phyloP scores from a whole-genome alignment of 768 basidiomycete species.

The Lenzites betulinus region DNA sequence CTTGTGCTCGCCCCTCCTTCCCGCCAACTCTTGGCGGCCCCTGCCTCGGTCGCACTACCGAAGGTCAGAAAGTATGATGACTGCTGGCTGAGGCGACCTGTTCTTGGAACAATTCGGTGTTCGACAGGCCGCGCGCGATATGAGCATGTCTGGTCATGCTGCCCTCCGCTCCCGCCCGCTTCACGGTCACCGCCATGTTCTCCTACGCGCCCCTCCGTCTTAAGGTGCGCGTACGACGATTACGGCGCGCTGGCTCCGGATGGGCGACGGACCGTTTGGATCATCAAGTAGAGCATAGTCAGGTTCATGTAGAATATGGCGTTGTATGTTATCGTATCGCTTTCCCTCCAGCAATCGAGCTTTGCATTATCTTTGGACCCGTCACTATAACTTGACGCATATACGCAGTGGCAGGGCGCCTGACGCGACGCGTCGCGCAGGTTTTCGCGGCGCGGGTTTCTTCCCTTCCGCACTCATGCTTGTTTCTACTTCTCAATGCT shows the following conservation, averaged over 20 bases:
- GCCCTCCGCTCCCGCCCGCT: neutral
- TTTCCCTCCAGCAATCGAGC: constrained; percentile 3
- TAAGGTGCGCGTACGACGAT: no score
- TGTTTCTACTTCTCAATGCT: constrained; percentile 1
- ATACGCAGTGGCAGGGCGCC: no score
- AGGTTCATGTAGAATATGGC: neutral
- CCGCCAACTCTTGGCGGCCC: constrained; percentile 4
- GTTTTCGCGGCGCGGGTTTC: neutral
- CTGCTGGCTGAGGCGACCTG: constrained; percentile 19
- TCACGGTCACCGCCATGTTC: neutral
- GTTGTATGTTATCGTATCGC: constrained; percentile 3
- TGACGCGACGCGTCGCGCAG: neutral
- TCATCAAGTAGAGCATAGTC: constrained; percentile 1
- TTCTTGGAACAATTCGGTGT: constrained; percentile 20
- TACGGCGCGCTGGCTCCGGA: no score
- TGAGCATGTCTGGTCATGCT: constrained; percentile 10
- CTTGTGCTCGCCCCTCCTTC: constrained; percentile 18
- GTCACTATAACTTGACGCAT: no score
- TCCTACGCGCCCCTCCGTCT: neutral
- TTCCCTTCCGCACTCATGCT: constrained; percentile 4
- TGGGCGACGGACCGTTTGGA: neutral
- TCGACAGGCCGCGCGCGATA: constrained; percentile 9
- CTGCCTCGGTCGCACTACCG: neutral
- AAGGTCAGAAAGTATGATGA: constrained; percentile 11
- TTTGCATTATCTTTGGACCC: neutral